phyloP scores from a whole-genome alignment of 768 basidiomycete genomes.

The Boletus huronensis region DNA sequence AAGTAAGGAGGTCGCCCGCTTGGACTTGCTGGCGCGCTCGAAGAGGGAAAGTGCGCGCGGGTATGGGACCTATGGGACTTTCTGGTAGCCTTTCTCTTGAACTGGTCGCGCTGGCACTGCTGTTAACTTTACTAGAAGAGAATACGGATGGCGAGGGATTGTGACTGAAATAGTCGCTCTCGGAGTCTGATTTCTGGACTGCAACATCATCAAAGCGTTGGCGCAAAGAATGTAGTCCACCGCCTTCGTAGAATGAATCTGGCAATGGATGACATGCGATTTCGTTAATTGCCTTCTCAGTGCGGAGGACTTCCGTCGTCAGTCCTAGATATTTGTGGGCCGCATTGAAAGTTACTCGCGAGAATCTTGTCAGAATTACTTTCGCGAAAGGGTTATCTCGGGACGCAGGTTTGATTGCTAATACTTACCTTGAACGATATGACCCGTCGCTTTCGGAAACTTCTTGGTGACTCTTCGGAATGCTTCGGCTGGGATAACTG shows the following conservation, averaged over 20 bases:
- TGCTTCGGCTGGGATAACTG: constrained; percentile 98
- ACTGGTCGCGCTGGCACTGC: constrained; percentile 7
- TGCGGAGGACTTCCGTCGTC: constrained; percentile 91
- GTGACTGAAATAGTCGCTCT: constrained; percentile 54
- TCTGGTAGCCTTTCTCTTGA: constrained; percentile 27
- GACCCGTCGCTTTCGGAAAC: constrained; percentile 94
- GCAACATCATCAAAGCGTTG: constrained; percentile 77
- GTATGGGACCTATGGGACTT: constrained; percentile 16
- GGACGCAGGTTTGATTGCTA: constrained; percentile 1
- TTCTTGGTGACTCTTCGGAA: constrained; percentile 93
- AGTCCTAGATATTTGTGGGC: constrained; percentile 95
- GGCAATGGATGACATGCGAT: constrained; percentile 96
- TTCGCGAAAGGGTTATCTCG: constrained; percentile 7
- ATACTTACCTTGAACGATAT: constrained; percentile 82
- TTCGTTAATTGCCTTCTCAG: constrained; percentile 96
- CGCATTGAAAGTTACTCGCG: constrained; percentile 95
- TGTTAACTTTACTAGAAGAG: constrained; percentile 21
- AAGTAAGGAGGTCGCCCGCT: constrained; percentile 72
- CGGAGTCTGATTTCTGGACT: constrained; percentile 43
- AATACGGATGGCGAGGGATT: constrained; percentile 16
- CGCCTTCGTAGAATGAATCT: constrained; percentile 84
- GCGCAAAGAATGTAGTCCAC: constrained; percentile 84
- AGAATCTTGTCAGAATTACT: constrained; percentile 95
- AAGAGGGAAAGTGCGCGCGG: constrained; percentile 24
- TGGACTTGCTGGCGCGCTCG: constrained; percentile 54